Percentiles rank a stretch among this genome's conserved stretches.
phyloP scores from a whole-genome alignment of 805 yeast species.

The Torulaspora maleeae region DNA sequence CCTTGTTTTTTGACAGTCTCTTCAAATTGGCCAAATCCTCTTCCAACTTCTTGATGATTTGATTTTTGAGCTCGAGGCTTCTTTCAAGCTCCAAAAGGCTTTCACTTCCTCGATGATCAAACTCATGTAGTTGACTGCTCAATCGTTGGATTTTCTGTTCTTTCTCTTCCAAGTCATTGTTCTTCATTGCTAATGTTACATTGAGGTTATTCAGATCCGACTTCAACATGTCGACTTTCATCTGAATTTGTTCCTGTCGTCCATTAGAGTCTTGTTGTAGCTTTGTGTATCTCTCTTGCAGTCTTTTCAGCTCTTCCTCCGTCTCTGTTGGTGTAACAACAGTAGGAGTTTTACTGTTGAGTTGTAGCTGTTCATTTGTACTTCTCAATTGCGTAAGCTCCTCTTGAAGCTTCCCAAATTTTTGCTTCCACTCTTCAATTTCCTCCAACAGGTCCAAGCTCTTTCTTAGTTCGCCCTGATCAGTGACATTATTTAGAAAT shows the following conservation, averaged over 20 bases:
- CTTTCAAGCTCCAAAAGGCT: constrained; percentile 12
- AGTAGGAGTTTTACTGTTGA: constrained; percentile 5
- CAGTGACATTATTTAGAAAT: constrained; percentile 27
- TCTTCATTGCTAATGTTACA: constrained; percentile 13
- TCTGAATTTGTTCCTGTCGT: constrained; percentile 11
- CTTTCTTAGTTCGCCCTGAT: constrained; percentile 25
- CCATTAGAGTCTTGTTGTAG: constrained; percentile 13
- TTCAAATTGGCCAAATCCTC: constrained; percentile 5
- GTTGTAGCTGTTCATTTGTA: constrained; percentile 14
- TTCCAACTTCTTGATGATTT: constrained; percentile 7
- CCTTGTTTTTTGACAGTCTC: constrained; percentile 5
- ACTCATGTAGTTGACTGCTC: constrained; percentile 15
- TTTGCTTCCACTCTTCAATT: constrained; percentile 22
- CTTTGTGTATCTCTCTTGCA: constrained; percentile 8
- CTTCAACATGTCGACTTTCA: constrained; percentile 10
- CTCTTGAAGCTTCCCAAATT: constrained; percentile 11
- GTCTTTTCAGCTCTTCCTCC: constrained; percentile 4
- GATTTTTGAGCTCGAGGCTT: constrained; percentile 12
- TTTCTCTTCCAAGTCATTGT: constrained; percentile 13
- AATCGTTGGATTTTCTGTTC: constrained; percentile 16
- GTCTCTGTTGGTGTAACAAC: constrained; percentile 1
- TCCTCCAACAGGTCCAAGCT: constrained; percentile 24
- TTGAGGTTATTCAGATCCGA: constrained; percentile 13
- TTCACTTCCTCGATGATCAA: constrained; percentile 18
- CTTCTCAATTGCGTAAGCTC: constrained; percentile 17